Conservation (phyloP, 2,329 filamentous ascomycete species). For the Cercospora sojina region DNA sequence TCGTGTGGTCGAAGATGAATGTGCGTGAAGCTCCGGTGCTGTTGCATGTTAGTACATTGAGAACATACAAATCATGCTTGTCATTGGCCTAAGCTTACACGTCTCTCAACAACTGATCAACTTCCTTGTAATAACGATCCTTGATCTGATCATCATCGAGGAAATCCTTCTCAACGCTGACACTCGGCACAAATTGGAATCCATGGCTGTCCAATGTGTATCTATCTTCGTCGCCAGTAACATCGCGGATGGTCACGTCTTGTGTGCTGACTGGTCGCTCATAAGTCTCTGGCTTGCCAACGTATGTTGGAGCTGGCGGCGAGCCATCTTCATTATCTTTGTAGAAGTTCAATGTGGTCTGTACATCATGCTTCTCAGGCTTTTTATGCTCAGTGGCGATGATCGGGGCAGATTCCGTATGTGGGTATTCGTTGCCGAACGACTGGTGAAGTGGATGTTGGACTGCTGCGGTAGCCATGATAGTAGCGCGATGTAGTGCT, state of each 20-base stretch:
- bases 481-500: background rate
- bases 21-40: constrained; percentile 56
- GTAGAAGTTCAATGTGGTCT: constrained; percentile 28
- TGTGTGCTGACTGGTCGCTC: constrained; percentile 35
- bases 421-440: constrained; percentile 13
- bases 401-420: constrained; percentile 7
- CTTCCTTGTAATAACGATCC: constrained; percentile 41
- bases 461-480: constrained; percentile 27
- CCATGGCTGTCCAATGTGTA: constrained; percentile 33
- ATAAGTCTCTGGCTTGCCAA: constrained; percentile 35
- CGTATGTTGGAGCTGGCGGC: constrained; percentile 25
- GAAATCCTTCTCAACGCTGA: constrained; percentile 41
- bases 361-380: constrained; percentile 25
- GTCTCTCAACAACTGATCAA: constrained; percentile 41
- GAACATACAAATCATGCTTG: background rate
- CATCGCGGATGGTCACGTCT: constrained; percentile 43
- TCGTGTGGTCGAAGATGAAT: constrained; percentile 64
- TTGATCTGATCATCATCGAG: constrained; percentile 42
- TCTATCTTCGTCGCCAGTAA: constrained; percentile 45
- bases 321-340: constrained; percentile 30
- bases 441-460: constrained; percentile 18
- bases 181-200: constrained; percentile 40
- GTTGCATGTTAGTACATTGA: background rate
- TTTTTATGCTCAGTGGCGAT: constrained; percentile 14
- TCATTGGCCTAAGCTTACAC: constrained; percentile 29